Conservation (phyloP, 192 early-diverging fungal species). For the Gryganskiella cystojenkinii region DNA sequence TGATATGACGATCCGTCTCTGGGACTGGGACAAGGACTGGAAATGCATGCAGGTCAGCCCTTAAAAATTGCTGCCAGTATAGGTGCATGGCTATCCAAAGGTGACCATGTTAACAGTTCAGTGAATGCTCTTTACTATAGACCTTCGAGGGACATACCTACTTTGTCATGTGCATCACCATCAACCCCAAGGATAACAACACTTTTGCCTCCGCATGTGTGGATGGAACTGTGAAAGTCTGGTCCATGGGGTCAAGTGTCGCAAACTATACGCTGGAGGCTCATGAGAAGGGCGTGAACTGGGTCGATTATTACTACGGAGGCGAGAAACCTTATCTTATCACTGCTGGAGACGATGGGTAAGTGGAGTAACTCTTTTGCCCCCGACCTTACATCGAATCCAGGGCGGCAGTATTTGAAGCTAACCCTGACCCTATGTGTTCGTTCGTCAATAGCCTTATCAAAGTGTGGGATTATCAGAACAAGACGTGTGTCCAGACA, state of each 20-base stretch:
- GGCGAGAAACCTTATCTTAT: slow-evolving; percentile 98
- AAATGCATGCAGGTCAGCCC: slow-evolving; percentile 84
- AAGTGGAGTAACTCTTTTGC: no score
- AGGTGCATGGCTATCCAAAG: no score
- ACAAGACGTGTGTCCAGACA: slow-evolving; percentile 99
- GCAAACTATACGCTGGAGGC: slow-evolving; percentile 98
- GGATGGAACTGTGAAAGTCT: slow-evolving; percentile 97
- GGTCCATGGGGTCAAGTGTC: slow-evolving; percentile 91
- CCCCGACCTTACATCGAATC: no score
- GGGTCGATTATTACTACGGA: slow-evolving; percentile 98
- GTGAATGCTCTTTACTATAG: no score
- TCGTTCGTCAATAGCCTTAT: slow-evolving; percentile 60
- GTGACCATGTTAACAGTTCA: no score
- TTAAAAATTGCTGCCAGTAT: not conserved
- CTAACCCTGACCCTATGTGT: not conserved
- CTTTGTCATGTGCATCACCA: slow-evolving; percentile 96
- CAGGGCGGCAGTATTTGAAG: no score
- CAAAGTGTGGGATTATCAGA: slow-evolving; percentile 99
- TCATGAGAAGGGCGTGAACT: slow-evolving; percentile 98
- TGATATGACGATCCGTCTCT: slow-evolving; percentile 97
- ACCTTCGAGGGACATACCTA: slow-evolving; percentile 98
- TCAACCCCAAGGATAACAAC: slow-evolving; percentile 99
- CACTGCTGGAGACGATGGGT: slow-evolving; percentile 95
- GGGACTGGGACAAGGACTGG: slow-evolving; percentile 99
- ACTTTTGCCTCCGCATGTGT: slow-evolving; percentile 98